A percentile compares a stretch with the other conserved stretches of the same genome.
Conservation (phyloP, 305 asterid genomes). For the Ajuga reptans region DNA sequence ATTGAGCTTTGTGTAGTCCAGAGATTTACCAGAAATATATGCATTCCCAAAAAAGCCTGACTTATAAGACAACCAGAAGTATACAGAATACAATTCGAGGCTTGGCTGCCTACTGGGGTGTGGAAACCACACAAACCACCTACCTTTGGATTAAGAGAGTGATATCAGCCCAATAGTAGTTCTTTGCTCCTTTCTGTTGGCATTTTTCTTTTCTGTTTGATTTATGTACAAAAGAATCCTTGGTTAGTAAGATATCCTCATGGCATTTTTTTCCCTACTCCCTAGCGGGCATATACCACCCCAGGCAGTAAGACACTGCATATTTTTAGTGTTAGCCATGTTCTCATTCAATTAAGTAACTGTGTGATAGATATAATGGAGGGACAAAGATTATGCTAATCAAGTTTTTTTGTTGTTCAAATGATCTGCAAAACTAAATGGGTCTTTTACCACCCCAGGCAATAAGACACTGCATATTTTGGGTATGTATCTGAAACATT, state of each 20-base stretch:
- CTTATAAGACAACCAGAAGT: background rate
- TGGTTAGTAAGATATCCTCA: background rate
- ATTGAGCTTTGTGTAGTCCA: slow-evolving; percentile 8
- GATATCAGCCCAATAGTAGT: too few species aligned
- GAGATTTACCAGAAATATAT: background rate
- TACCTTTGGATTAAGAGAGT: background rate
- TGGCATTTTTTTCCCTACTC: background rate
- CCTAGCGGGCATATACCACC: too few species aligned
- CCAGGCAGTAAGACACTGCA: too few species aligned
- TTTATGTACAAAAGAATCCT: background rate
- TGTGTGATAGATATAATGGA: background rate
- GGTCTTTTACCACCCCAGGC: background rate
- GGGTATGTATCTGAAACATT: background rate
- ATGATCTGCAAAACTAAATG: background rate
- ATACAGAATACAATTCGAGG: background rate
- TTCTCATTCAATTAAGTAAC: too few species aligned
- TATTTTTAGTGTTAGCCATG: too few species aligned
- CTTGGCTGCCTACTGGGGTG: background rate
- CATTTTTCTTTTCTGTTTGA: background rate
- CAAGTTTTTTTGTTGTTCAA: background rate
- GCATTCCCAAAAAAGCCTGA: background rate
- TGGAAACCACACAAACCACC: background rate
- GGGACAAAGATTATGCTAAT: background rate
- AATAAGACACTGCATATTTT: background rate
- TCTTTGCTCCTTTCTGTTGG: background rate